Percentiles rank a stretch among this genome's conserved stretches.
phyloP scores from a whole-genome alignment of 1,284 basidiomycete species.

The Dichomitus squalens region DNA sequence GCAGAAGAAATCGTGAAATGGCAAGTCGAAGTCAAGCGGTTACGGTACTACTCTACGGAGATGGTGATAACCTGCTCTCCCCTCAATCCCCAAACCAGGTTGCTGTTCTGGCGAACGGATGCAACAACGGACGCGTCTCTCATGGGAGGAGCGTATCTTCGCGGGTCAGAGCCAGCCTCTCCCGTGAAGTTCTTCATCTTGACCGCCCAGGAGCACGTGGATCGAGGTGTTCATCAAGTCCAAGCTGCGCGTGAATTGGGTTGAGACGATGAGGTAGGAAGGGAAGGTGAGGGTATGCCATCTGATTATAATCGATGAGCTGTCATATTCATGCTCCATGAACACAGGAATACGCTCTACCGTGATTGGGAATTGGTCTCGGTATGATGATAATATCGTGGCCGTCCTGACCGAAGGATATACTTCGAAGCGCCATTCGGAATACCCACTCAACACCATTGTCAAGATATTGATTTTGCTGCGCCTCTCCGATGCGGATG shows the following conservation, averaged over 20 bases:
- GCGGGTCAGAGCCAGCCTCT: conserved; percentile 10
- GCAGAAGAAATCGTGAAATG: background rate
- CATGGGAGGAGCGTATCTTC: conserved; percentile 1
- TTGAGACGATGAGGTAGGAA: conserved; percentile 20
- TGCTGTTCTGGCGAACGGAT: conserved; percentile 2
- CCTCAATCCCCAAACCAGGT: background rate
- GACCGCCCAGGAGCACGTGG: conserved; percentile 27
- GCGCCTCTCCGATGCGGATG: background rate
- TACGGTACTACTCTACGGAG: background rate
- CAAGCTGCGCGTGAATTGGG: conserved; percentile 30
- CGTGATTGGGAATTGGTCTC: too few relatives aligned
- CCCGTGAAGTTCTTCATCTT: conserved; percentile 24
- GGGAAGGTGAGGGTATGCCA: too few relatives aligned
- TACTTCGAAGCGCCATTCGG: background rate
- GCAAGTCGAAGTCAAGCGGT: background rate
- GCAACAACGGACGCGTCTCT: background rate
- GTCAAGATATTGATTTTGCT: background rate
- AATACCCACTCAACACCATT: background rate
- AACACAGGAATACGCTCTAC: too few relatives aligned
- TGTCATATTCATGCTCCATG: too few relatives aligned
- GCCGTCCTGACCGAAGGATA: background rate
- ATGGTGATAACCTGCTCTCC: background rate
- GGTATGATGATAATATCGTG: too few relatives aligned
- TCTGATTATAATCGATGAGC: too few relatives aligned
- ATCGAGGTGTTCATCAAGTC: conserved; percentile 27